Conservation (phyloP, 2,329 filamentous ascomycete genomes). For the Claviceps monticola region DNA sequence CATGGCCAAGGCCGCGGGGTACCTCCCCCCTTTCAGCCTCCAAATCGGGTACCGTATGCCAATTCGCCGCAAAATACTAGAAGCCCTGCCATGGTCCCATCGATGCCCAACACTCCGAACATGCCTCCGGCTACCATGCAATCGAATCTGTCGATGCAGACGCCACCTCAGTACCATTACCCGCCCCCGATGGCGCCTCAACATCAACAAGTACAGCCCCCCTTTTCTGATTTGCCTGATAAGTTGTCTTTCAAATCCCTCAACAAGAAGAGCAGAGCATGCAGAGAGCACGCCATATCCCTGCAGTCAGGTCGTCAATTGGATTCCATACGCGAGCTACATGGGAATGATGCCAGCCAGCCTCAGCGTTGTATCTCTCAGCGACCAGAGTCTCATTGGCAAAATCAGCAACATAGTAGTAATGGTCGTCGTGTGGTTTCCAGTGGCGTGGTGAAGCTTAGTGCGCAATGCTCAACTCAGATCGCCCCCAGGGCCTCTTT, state of each 20-base stretch:
- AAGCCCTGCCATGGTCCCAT: conserved; percentile 52
- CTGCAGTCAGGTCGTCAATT: conserved; percentile 24
- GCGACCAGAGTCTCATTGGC: conserved; percentile 26
- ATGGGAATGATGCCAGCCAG: conserved; percentile 20
- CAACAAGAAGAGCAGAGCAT: conserved; percentile 32
- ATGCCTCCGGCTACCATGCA: conserved; percentile 46
- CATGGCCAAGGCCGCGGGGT: conserved; percentile 38
- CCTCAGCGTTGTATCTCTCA: conserved; percentile 30
- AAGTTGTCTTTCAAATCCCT: conserved; percentile 24
- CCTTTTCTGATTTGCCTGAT: conserved; percentile 21
- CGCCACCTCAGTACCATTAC: conserved; percentile 48
- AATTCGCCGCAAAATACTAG: conserved; percentile 54
- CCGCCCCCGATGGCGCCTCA: conserved; percentile 41
- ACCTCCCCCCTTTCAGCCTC: conserved; percentile 31
- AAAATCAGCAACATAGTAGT: conserved; percentile 11
- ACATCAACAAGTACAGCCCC: conserved; percentile 48
- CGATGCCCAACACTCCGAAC: conserved; percentile 56
- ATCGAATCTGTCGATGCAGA: conserved; percentile 47
- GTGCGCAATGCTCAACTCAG: conserved; percentile 2
- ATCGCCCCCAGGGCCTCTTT: neutral
- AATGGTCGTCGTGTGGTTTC: conserved; percentile 10
- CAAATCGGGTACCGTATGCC: conserved; percentile 31
- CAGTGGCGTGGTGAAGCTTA: conserved; percentile 6
- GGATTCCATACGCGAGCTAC: conserved; percentile 23
- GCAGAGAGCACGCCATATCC: conserved; percentile 33